A percentile compares a stretch with the other conserved stretches of the same genome.
phyloP scores from a whole-genome alignment of 352 stramenopile species.

The Phytophthora quininea region DNA sequence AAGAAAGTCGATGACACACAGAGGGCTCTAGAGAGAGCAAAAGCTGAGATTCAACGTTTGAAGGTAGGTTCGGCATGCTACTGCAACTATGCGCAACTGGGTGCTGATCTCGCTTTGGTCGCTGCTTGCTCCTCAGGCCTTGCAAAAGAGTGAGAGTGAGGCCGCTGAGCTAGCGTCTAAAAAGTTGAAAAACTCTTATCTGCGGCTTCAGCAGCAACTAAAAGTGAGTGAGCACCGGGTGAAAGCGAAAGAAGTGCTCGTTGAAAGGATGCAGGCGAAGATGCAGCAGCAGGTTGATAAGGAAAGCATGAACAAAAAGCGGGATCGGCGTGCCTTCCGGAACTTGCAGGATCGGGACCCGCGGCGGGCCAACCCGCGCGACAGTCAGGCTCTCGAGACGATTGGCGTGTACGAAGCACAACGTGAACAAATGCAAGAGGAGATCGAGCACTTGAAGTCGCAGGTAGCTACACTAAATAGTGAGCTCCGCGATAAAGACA shows the following conservation, averaged over 20 bases:
- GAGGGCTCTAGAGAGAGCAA: conserved; percentile 51
- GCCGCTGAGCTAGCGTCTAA: conserved; percentile 56
- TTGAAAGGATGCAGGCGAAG: conserved; percentile 85
- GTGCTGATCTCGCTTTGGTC: too few relatives aligned
- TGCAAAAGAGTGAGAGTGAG: conserved; percentile 56
- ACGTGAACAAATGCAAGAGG: conserved; percentile 73
- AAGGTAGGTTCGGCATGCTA: conserved; percentile 36
- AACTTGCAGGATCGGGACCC: conserved; percentile 74
- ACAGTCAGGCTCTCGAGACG: conserved; percentile 71
- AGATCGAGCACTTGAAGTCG: conserved; percentile 67
- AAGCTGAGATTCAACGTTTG: conserved; percentile 59
- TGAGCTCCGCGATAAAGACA: conserved; percentile 83
- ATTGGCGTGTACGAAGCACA: conserved; percentile 78
- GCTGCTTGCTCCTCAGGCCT: conserved; percentile 27
- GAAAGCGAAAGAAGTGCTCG: conserved; percentile 83
- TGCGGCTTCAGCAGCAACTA: conserved; percentile 82
- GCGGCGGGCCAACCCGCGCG: conserved; percentile 53
- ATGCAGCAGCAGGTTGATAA: conserved; percentile 82
- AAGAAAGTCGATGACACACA: conserved; percentile 56
- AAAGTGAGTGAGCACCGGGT: conserved; percentile 89
- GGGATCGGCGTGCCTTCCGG: conserved; percentile 64
- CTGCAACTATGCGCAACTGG: too few relatives aligned
- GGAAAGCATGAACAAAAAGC: conserved; percentile 61
- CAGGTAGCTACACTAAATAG: conserved; percentile 69
- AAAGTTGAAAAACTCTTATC: conserved; percentile 61